Evolutionary conservation across 2,329 filamentous ascomycete species (phyloP).

Genomic region (Cercospora sp.): DNA sequence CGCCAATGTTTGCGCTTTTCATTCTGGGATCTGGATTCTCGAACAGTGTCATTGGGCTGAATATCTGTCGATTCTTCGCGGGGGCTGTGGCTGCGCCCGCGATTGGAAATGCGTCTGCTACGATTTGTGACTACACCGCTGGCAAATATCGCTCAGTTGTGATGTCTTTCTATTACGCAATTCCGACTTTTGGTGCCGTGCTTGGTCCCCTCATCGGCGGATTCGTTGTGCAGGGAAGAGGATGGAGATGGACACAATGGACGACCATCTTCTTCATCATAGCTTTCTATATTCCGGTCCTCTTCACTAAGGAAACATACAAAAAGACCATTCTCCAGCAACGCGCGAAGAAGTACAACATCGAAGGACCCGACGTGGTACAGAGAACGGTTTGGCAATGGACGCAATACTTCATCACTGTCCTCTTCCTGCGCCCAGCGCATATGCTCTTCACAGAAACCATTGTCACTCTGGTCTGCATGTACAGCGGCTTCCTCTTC

Average conservation of each 20-base stretch:
- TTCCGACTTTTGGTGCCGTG: slow-evolving; percentile 34
- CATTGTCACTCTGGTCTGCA: slow-evolving; percentile 44
- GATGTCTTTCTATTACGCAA: slow-evolving; percentile 34
- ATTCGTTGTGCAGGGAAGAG: slow-evolving; percentile 35
- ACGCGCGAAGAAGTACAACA: slow-evolving; percentile 31
- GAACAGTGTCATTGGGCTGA: slow-evolving; percentile 25
- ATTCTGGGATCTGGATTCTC: slow-evolving; percentile 38
- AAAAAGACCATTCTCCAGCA: slow-evolving; percentile 38
- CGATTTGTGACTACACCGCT: slow-evolving; percentile 38
- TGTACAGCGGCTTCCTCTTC: slow-evolving; percentile 46
- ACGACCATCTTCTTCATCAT: slow-evolving; percentile 36
- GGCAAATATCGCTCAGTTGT: slow-evolving; percentile 32
- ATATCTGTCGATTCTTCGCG: slow-evolving; percentile 49
- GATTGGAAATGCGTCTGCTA: slow-evolving; percentile 36
- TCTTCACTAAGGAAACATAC: slow-evolving; percentile 38
- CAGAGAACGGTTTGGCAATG: slow-evolving; percentile 17
- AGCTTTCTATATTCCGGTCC: slow-evolving; percentile 33
- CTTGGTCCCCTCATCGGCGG: slow-evolving; percentile 46
- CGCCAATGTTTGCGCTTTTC: slow-evolving; percentile 41
- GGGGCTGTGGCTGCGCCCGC: slow-evolving; percentile 44
- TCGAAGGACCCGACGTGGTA: slow-evolving; percentile 26
- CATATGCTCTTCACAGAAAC: slow-evolving; percentile 46
- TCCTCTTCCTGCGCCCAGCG: slow-evolving; percentile 32
- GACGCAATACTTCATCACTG: slow-evolving; percentile 29
- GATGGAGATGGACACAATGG: slow-evolving; percentile 42